These are phyloP conservation scores for Fagus sylvatica DNA, from an alignment of 306 rosid species.

Conservation along the genomic window DNA sequence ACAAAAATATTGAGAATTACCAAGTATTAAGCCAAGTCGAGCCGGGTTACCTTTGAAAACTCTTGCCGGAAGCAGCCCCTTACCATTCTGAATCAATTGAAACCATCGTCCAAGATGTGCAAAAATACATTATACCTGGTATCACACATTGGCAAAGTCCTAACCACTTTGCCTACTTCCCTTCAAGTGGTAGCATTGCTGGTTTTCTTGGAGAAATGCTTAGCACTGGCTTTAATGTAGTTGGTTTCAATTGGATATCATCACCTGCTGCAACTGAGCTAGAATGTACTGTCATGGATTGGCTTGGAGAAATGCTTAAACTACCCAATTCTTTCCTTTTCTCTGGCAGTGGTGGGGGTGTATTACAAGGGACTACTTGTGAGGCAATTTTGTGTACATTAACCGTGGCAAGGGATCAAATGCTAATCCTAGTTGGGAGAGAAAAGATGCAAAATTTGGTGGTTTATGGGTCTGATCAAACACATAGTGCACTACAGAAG, in stretches of 20 bases:
- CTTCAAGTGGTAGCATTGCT: conserved; percentile 26
- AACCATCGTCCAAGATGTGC: conserved; percentile 37
- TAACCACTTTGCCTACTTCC: conserved; percentile 31
- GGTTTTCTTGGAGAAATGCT: conserved; percentile 46
- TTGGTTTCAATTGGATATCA: conserved; percentile 47
- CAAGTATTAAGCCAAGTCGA: conserved; percentile 37
- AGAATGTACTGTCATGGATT: conserved; percentile 43
- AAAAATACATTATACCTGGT: conserved; percentile 33
- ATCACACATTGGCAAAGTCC: conserved; percentile 50
- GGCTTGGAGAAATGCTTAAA: conserved; percentile 41
- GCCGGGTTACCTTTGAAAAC: conserved; percentile 34
- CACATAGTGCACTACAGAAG: conserved; percentile 24
- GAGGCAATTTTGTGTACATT: conserved; percentile 43
- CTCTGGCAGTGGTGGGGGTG: conserved; percentile 38
- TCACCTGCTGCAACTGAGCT: conserved; percentile 53
- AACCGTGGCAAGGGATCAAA: conserved; percentile 36
- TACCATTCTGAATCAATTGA: conserved; percentile 25
- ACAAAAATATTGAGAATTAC: conserved; percentile 31
- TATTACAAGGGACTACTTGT: conserved; percentile 40
- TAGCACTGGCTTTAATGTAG: conserved; percentile 32
- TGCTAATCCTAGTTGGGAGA: conserved; percentile 17
- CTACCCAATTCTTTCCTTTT: conserved; percentile 39
- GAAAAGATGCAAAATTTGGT: conserved; percentile 24
- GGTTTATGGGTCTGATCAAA: conserved; percentile 49
- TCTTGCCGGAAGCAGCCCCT: conserved; percentile 29